Evolutionary conservation across 371 early-diverging fungal species (phyloP).

Genomic region (Zancudomyces culisetae): DNA sequence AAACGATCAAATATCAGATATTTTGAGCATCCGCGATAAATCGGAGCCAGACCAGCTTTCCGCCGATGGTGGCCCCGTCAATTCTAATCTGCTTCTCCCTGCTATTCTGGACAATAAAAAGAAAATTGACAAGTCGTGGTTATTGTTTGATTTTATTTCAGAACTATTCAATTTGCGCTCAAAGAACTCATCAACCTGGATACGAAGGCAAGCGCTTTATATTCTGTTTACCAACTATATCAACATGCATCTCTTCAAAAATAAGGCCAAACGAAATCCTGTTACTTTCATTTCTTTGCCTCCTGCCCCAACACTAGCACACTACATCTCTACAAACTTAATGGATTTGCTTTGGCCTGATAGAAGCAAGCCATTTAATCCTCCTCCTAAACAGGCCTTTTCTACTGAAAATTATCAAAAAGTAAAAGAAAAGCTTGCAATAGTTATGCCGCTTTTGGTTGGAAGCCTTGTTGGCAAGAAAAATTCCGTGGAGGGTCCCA

Average conservation of each 20-base stretch:
- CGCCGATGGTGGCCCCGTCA: constrained; percentile 10
- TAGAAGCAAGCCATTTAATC: constrained; percentile 1
- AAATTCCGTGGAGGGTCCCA: constrained; percentile 62
- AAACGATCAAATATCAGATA: background rate
- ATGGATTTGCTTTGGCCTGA: constrained; percentile 22
- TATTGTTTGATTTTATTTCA: constrained; percentile 59
- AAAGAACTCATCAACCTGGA: constrained; percentile 72
- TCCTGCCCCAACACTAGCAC: too few relatives aligned
- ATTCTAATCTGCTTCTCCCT: too few relatives aligned
- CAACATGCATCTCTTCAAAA: too few relatives aligned
- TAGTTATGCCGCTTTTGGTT: constrained; percentile 28
- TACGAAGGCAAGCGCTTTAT: constrained; percentile 64
- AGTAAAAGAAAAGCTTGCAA: constrained; percentile 4
- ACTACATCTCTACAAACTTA: too few relatives aligned
- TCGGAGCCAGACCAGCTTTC: constrained; percentile 16
- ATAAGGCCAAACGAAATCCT: too few relatives aligned
- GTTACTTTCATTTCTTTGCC: too few relatives aligned
- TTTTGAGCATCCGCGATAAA: background rate
- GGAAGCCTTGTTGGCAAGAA: constrained; percentile 66
- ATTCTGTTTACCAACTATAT: too few relatives aligned
- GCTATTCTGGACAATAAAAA: background rate
- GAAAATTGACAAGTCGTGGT: constrained; percentile 37
- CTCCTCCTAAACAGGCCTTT: background rate
- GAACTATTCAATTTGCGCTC: constrained; percentile 74
- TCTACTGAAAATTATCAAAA: too few relatives aligned